Evolutionary conservation across 495 filamentous ascomycete genomes (phyloP), one percentile per base, ranked within the genome.

Genomic region (Talaromyces wortmannii): DNA sequence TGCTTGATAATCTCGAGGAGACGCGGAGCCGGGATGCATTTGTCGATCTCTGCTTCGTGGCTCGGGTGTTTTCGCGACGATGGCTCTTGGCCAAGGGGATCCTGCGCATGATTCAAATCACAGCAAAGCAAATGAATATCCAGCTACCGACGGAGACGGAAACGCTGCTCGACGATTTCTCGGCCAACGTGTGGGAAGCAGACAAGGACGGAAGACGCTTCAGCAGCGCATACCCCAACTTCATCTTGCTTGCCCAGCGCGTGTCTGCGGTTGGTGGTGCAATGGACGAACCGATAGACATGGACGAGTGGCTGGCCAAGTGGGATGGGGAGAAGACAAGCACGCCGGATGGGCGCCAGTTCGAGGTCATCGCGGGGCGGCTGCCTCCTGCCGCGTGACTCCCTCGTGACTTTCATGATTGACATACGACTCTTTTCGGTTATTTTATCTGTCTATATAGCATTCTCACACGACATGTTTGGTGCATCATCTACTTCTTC

Each of bases 151-250:
- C 58, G 12, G 68, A 71, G 29, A 65, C 66, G 23, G 57, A 64
- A 2, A 53, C 59, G 6, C 59, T 72, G 0, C 70, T 70, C 45
- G 53, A 45, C 4, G 59, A 68, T 7, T 70, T 73, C 42, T 66
- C 64, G 44, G 57, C 42, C 5, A 48, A 55, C 5, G 52, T 49
- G 2, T 69, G 69, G 70, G 59, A 53, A 0, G 47, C 52, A 0
- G 55, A 64, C 10, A 63, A 66, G 16, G 42, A 53, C 1, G 60
- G 64, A 29, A 45, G 31, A 11, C 48, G 55, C 13, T 57, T 71
- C 23, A 71, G 63, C 51, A 71, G 69, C 36, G 61, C 69, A 40
- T 71, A 72, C 47, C 68, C 68, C 30, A 66, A 70, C 49, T 62
- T 66, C 30, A 33, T 45, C 7, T 33, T 61, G 45, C 48, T 8